Conservation (phyloP, 257 asterid species). For the Primulina eburnea region DNA sequence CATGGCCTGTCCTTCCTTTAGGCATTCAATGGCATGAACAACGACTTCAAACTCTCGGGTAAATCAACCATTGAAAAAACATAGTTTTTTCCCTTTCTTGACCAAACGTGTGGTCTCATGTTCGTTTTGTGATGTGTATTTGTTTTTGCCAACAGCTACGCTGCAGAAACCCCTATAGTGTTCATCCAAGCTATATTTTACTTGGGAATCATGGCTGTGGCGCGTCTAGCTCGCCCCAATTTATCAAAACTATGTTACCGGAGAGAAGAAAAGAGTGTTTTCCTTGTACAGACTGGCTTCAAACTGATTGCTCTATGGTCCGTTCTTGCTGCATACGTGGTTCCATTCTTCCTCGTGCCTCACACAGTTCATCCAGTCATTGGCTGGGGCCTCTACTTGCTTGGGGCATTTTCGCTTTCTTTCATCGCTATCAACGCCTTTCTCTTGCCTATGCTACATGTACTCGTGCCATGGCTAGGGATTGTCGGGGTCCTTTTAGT, state of each 20-base stretch:
- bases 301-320: constrained; percentile 68
- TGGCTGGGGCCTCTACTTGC: constrained; percentile 78
- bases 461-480: constrained; percentile 61
- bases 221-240: constrained; percentile 75
- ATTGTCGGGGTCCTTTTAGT: constrained; percentile 58
- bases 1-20: constrained; percentile 89
- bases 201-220: constrained; percentile 55
- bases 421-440: constrained; percentile 53
- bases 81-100: not conserved
- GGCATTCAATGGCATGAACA: constrained; percentile 87
- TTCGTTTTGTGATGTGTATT: not conserved
- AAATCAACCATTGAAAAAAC: not conserved
- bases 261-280: constrained; percentile 62
- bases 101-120: not conserved
- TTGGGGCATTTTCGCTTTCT: constrained; percentile 63
- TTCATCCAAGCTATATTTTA: constrained; percentile 54
- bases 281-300: constrained; percentile 53
- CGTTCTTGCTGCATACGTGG: constrained; percentile 58
- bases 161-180: constrained; percentile 60
- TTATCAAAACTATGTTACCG: constrained; percentile 69
- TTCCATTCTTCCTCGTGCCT: constrained; percentile 72
- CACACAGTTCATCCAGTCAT: constrained; percentile 72
- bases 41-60: constrained; percentile 80
- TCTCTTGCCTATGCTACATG: constrained; percentile 65
- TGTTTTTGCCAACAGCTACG: constrained; percentile 42